Evolutionary conservation across 805 yeast species (phyloP).

Genomic region (Saccharomyces kudriavzevii): DNA sequence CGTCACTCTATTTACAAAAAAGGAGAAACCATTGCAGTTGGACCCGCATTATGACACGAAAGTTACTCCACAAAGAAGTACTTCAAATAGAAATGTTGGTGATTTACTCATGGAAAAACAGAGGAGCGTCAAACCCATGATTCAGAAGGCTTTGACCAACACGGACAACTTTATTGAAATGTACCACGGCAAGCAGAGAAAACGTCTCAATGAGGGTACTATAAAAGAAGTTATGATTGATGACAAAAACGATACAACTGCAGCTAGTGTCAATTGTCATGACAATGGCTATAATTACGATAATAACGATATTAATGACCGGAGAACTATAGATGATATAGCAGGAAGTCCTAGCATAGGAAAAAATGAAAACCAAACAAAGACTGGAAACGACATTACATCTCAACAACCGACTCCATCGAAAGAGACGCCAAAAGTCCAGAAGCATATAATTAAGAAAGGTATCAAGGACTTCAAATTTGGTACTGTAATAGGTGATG

Average conservation of each 20-base stretch:
- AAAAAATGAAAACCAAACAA: neutral
- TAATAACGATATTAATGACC: neutral
- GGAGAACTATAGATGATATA: neutral
- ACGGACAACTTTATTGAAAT: conserved; percentile 26
- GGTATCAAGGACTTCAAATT: conserved; percentile 80
- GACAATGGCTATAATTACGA: neutral
- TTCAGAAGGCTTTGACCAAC: conserved; percentile 27
- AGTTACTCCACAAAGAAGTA: conserved; percentile 10
- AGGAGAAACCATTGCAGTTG: neutral
- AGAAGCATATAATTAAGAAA: conserved; percentile 42
- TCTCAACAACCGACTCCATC: neutral
- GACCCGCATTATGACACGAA: neutral
- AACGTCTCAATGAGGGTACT: conserved; percentile 2
- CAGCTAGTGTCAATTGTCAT: neutral
- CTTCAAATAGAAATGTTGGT: conserved; percentile 19
- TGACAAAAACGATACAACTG: neutral
- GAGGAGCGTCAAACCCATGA: neutral
- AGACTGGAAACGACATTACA: neutral
- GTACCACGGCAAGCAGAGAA: conserved; percentile 3
- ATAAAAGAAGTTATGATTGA: neutral
- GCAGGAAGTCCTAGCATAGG: neutral
- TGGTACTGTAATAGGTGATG: conserved; percentile 86
- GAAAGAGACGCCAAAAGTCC: neutral
- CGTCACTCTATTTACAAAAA: neutral
- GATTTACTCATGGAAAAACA: conserved; percentile 6